Evolutionary conservation across 768 basidiomycete genomes (phyloP), one percentile per base, ranked within the genome.

Genomic region (Leccinum pellstonianum): DNA sequence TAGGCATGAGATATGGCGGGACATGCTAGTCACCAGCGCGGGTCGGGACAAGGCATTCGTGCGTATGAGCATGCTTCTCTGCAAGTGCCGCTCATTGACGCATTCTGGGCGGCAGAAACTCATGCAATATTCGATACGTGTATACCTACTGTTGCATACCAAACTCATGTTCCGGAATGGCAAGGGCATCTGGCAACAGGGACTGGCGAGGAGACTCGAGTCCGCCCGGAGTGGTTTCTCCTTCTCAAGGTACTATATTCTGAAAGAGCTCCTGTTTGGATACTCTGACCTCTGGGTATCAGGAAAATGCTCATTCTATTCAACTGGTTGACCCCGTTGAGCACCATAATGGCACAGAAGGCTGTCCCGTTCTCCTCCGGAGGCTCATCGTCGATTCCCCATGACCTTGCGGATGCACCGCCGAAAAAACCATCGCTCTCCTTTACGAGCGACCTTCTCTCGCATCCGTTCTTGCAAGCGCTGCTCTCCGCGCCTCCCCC

Each of bases 1-100:
- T 31, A 73, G 72, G 47, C 87, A 87, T 68, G 90, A 91, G 33
- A 81, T 94, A 7, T 92, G 88, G 90, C 80, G 86, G 62, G 92
- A 93, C 58, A 83, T 93, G 71, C 77, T 93, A 55, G 79, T 85
- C 66, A 87, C 90, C 29, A 90, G 88, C 65, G 80, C 83, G 64
- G 92, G 92, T 54, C 80, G 92, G 65, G 92, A 94, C 74, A 94
- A 94, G 76, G 84, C 86, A 29, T 87, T 94, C 69, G 91, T 93
- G 76, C 68, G 90, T 81, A 43, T 50, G 37, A 19, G 19, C 49
- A 51, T 50, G 21, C 31, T 12, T 31, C 1, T 51, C 25, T 49
- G 48, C 35, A 17, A 41, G 25, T 31, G 33, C 43, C 29, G 4
- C 12, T 7, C 29, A 47, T 33, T 62, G 54, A 67, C 52, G 37